Percentiles rank a stretch among this genome's conserved stretches.
Evolutionary conservation across 2,329 filamentous ascomycete species (phyloP).

Genomic region (Pseudogymnoascus sp.): DNA sequence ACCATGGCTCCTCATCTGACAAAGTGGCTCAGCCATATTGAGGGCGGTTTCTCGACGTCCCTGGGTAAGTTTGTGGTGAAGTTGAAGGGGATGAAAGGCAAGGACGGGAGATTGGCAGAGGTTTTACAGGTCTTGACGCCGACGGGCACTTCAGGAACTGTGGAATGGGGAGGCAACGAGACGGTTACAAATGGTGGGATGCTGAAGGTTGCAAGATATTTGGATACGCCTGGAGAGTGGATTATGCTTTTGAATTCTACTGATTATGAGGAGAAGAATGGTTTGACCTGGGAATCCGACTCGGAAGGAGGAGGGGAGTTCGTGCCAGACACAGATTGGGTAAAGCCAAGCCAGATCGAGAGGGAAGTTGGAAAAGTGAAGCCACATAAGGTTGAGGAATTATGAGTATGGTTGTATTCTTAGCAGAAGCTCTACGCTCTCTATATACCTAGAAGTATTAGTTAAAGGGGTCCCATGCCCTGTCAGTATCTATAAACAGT

Average conservation of each 20-base stretch:
- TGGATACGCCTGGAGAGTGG: background rate
- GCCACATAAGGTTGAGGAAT: background rate
- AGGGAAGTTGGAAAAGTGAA: background rate
- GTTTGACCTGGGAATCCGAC: background rate
- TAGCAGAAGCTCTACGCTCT: background rate
- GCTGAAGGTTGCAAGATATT: background rate
- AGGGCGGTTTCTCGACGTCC: constrained; percentile 19
- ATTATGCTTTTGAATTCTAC: background rate
- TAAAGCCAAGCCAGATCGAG: background rate
- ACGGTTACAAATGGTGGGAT: background rate
- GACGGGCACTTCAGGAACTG: constrained; percentile 19
- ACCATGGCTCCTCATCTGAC: constrained; percentile 22
- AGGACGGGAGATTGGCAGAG: constrained; percentile 18
- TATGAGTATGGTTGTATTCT: background rate
- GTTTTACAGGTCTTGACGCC: constrained; percentile 25
- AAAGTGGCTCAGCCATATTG: constrained; percentile 16
- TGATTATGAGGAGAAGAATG: background rate
- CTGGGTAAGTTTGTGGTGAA: constrained; percentile 18
- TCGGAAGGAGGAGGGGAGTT: background rate
- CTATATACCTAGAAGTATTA: background rate
- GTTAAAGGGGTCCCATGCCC: background rate
- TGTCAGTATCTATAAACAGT: constrained; percentile 3
- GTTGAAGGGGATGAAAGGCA: constrained; percentile 9
- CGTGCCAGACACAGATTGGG: background rate
- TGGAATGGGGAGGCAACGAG: constrained; percentile 23